These are phyloP conservation scores for Beauveria medogensis DNA, from an alignment of 2,329 filamentous ascomycete species.

Conservation along the genomic window DNA sequence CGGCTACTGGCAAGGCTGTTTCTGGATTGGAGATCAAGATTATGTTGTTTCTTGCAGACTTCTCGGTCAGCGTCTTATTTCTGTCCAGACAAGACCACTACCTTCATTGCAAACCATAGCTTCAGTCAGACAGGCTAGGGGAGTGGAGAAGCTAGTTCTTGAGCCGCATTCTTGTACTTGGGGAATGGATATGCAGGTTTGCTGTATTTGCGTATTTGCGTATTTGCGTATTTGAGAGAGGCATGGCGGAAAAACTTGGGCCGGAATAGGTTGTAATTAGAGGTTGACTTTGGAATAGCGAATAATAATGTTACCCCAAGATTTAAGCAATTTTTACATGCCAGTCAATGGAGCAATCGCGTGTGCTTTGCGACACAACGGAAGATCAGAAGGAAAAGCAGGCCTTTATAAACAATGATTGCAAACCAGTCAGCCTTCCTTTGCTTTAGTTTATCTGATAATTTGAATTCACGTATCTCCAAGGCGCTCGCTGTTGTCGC, in stretches of 20 bases:
- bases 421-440: too few species aligned
- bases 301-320: neutral
- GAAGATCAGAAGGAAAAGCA: neutral
- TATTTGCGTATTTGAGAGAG: neutral
- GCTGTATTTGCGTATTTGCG: neutral
- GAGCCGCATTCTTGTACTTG: neutral
- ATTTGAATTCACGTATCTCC: too few species aligned
- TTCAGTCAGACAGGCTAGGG: neutral
- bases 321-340: too few species aligned
- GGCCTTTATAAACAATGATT: too few species aligned
- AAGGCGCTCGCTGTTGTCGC: neutral
- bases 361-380: neutral
- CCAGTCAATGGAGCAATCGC: too few species aligned
- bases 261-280: conserved; percentile 3
- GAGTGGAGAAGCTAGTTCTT: neutral
- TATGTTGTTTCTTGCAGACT: neutral
- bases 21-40: neutral
- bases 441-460: too few species aligned
- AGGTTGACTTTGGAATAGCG: conserved; percentile 7
- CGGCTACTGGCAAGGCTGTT: neutral
- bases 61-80: neutral
- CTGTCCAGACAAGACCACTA: neutral
- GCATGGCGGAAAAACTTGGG: neutral
- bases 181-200: neutral
- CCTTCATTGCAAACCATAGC: neutral